Percentiles rank a stretch among this genome's conserved stretches.
Evolutionary conservation across 2,329 filamentous ascomycete species (phyloP).

Genomic region (Pseudogymnoascus pannorum): DNA sequence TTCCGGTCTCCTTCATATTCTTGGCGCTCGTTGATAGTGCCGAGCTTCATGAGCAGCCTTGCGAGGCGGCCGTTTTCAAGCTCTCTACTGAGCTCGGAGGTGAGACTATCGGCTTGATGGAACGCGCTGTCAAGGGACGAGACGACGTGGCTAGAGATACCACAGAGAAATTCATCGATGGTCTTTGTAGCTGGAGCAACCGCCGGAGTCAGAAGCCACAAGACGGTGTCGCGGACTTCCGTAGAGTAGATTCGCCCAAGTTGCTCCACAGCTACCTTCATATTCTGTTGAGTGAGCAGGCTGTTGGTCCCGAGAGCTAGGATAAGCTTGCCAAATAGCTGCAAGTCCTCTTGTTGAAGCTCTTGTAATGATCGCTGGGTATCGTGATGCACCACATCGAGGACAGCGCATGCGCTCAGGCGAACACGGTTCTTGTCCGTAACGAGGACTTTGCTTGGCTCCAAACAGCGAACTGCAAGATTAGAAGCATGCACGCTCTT

Average conservation of each 20-base stretch:
- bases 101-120: constrained; percentile 71
- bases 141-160: constrained; percentile 71
- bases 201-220: constrained; percentile 70
- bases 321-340: constrained; percentile 76
- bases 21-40: constrained; percentile 80
- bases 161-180: constrained; percentile 70
- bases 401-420: constrained; percentile 77
- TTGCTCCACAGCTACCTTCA: constrained; percentile 66
- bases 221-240: constrained; percentile 70
- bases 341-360: constrained; percentile 79
- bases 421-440: constrained; percentile 87
- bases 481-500: constrained; percentile 76
- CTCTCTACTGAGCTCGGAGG: constrained; percentile 65
- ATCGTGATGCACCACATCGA: constrained; percentile 85
- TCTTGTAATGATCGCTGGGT: constrained; percentile 60
- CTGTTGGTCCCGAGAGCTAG: constrained; percentile 72
- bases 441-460: constrained; percentile 79
- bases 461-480: constrained; percentile 78
- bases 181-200: constrained; percentile 54
- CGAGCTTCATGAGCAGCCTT: constrained; percentile 75
- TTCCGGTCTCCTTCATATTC: constrained; percentile 70
- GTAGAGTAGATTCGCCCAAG: constrained; percentile 69
- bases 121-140: constrained; percentile 69
- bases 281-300: constrained; percentile 47
- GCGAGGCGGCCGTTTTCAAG: constrained; percentile 84